phyloP scores from a whole-genome alignment of 768 basidiomycete genomes.

The Leccinum obscurum region DNA sequence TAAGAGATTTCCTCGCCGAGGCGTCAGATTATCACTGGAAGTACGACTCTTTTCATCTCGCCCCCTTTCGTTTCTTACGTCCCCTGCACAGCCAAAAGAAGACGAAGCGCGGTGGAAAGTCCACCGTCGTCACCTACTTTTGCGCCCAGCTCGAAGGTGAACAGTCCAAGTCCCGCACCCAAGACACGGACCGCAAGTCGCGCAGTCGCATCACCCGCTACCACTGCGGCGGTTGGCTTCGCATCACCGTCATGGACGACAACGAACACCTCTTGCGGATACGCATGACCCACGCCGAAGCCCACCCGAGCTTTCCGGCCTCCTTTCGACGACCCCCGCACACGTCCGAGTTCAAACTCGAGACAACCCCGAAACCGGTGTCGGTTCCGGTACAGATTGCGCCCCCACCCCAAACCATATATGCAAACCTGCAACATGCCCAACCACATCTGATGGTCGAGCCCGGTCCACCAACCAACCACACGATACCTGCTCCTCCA shows the following conservation, averaged over 20 bases:
- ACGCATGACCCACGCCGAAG: conserved; percentile 38
- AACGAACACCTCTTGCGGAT: conserved; percentile 36
- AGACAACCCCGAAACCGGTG: conserved; percentile 28
- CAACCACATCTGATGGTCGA: conserved; percentile 23
- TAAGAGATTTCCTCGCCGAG: conserved; percentile 35
- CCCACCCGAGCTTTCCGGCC: conserved; percentile 33
- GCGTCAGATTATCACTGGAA: conserved; percentile 39
- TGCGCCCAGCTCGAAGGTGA: conserved; percentile 37
- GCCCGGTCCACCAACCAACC: conserved; percentile 14
- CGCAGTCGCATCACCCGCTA: conserved; percentile 36
- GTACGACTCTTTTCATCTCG: conserved; percentile 12
- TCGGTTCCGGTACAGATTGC: conserved; percentile 13
- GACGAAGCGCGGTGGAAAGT: conserved; percentile 36
- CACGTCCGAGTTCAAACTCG: conserved; percentile 35
- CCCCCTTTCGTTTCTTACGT: neutral
- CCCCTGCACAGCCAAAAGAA: conserved; percentile 30
- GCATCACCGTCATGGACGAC: conserved; percentile 39
- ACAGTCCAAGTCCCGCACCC: conserved; percentile 35
- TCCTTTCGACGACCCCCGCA: conserved; percentile 35
- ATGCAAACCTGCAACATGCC: conserved; percentile 22
- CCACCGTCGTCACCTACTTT: conserved; percentile 37
- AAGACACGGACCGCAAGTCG: conserved; percentile 35
- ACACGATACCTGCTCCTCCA: conserved; percentile 13
- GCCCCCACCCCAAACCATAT: conserved; percentile 22
- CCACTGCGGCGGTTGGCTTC: conserved; percentile 36